Evolutionary conservation across 805 yeast genomes (phyloP), one percentile per base, ranked within the genome.

Genomic region (Tetrapisispora fleetii): DNA sequence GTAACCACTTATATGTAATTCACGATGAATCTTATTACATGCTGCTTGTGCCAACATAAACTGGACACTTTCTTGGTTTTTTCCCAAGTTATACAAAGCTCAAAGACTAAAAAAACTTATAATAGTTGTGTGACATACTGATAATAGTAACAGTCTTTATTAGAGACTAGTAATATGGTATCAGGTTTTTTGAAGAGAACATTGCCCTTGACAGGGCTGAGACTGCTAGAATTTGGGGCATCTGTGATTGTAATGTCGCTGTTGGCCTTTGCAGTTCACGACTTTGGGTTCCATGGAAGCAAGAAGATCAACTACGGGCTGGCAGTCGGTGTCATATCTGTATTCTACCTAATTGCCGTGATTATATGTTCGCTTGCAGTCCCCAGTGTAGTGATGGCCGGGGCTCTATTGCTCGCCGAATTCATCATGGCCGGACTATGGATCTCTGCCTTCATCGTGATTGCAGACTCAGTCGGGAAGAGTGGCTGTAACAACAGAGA

Each of bases 371-470:
- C 60, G 1, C 39, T 58, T 32, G n/a, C 56, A 13, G 14, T 41
- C 0, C 61, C 63, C 19, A 35, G 50, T 4, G 38, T 57, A 16
- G 53, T 65, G 13, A 46, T 58, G 22, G 57, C 63, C 9, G 69
- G 68, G 37, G 49, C 56, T 1, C 36, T 63, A 30, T 46, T 65
- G 9, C 18, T 61, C 8, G 49, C 56, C 19, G 73, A 68, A 49
- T 36, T 57, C 4, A 27, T 67, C 7, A 27, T 68, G 37, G 41
- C 58, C 14, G 42, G 64, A 28, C 45, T 68, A 19, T 67, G 70
- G 70, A 48, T 69, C n/a, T 52, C 62, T 43, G 61, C 65, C 1
- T 69, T 67, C 44, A 58, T 69, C 44, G 68, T 68, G 21, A 54
- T 58, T 14, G 69, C 70, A 7, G 50, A 63, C 11, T 53, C 56